Conservation (phyloP, 441 rosid genomes). For the Pelargonium exstipulatum region DNA sequence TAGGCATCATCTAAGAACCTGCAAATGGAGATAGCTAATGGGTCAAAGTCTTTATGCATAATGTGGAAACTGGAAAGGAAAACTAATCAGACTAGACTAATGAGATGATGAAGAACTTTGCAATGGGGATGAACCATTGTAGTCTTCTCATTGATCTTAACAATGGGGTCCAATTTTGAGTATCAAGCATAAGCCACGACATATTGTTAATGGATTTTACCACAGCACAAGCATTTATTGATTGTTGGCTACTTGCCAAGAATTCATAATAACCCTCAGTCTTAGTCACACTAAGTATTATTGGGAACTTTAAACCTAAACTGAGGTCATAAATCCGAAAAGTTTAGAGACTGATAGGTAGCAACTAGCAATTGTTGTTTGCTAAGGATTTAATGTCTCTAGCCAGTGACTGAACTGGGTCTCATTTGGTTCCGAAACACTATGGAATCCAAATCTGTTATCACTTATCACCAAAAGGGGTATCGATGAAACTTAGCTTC, state of each 20-base stretch:
- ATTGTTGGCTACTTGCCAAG: neutral
- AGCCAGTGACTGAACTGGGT: neutral
- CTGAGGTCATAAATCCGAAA: neutral
- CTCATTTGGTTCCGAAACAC: neutral
- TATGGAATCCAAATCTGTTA: too few species aligned
- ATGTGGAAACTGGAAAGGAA: neutral
- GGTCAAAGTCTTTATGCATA: neutral
- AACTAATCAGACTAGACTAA: neutral
- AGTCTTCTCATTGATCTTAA: too few species aligned
- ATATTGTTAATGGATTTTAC: neutral
- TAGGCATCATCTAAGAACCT: conserved; percentile 56
- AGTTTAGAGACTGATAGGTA: neutral
- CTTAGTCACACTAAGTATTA: neutral
- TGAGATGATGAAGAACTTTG: neutral
- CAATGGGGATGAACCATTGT: neutral
- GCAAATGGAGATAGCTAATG: conserved; percentile 24
- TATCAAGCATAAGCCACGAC: too few species aligned
- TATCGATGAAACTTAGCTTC: too few species aligned
- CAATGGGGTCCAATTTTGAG: too few species aligned
- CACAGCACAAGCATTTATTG: neutral
- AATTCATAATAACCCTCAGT: neutral
- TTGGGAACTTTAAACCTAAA: neutral
- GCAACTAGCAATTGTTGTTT: neutral
- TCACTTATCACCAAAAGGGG: too few species aligned
- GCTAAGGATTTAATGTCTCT: neutral